Conservation (phyloP, 2,329 filamentous ascomycete species). For the Xylaria sp. region DNA sequence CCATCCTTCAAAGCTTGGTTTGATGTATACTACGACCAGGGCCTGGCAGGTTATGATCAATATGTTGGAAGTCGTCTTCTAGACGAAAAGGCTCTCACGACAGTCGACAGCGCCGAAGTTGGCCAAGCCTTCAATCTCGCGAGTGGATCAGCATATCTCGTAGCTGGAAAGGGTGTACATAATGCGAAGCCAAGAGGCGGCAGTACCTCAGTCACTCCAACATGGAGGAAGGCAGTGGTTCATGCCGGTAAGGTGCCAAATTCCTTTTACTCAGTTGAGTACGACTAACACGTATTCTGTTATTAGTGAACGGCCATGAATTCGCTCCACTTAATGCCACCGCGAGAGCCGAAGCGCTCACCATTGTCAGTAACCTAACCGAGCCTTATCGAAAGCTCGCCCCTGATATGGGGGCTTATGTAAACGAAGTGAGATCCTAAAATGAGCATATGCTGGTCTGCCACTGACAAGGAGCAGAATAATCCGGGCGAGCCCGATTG, state of each 20-base stretch:
- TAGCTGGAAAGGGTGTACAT: constrained; percentile 58
- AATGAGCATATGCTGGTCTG: neutral
- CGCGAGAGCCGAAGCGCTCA: constrained; percentile 44
- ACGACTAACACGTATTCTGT: constrained; percentile 25
- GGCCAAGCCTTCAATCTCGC: constrained; percentile 54
- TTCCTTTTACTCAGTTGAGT: neutral
- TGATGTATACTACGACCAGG: constrained; percentile 51
- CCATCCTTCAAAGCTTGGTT: constrained; percentile 55
- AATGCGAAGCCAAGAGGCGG: constrained; percentile 59
- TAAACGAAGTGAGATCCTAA: constrained; percentile 56
- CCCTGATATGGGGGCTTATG: constrained; percentile 56
- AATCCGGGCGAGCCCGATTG: constrained; percentile 53
- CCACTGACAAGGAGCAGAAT: constrained; percentile 45
- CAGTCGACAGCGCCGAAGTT: constrained; percentile 49
- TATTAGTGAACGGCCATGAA: constrained; percentile 44
- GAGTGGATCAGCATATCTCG: constrained; percentile 52
- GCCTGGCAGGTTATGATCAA: constrained; percentile 50
- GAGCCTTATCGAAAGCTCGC: constrained; percentile 55
- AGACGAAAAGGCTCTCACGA: constrained; percentile 51
- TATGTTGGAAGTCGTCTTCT: constrained; percentile 60
- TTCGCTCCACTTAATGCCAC: constrained; percentile 52
- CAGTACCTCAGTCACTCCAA: constrained; percentile 60
- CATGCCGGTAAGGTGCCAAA: constrained; percentile 53
- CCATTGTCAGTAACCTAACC: constrained; percentile 45
- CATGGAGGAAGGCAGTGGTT: constrained; percentile 60